These are phyloP conservation scores for Phytophthora hibernalis DNA, from an alignment of 352 stramenopile species.

Conservation along the genomic window DNA sequence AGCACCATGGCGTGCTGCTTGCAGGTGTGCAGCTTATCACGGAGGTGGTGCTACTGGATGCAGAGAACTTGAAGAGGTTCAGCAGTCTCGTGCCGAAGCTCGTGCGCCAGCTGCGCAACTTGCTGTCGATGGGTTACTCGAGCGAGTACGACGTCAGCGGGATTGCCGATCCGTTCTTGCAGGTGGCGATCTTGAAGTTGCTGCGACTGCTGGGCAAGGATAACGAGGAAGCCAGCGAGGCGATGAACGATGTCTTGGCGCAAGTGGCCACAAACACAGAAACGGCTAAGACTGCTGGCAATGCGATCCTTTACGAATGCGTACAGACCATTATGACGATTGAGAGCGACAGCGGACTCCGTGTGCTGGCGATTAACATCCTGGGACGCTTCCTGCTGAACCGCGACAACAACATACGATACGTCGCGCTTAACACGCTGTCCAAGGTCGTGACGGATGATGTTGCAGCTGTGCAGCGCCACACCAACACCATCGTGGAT, in stretches of 20 bases:
- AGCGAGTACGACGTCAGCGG: slow-evolving; percentile 98
- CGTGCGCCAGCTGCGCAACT: slow-evolving; percentile 93
- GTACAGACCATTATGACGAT: slow-evolving; percentile 99
- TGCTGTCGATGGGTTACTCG: slow-evolving; percentile 98
- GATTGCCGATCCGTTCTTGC: slow-evolving; percentile 99
- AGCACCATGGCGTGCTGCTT: slow-evolving; percentile 98
- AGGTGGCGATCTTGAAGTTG: slow-evolving; percentile 91
- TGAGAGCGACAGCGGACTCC: slow-evolving; percentile 96
- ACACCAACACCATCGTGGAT: slow-evolving; percentile 96
- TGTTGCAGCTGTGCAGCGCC: slow-evolving; percentile 95
- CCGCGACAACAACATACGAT: slow-evolving; percentile 99
- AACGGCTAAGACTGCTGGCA: slow-evolving; percentile 99
- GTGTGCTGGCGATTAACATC: slow-evolving; percentile 99
- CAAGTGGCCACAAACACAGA: slow-evolving; percentile 99
- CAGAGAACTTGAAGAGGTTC: slow-evolving; percentile 80
- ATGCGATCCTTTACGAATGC: slow-evolving; percentile 99
- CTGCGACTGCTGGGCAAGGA: slow-evolving; percentile 95
- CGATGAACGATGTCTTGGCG: slow-evolving; percentile 98
- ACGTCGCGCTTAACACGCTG: slow-evolving; percentile 99
- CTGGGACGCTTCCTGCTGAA: slow-evolving; percentile 99
- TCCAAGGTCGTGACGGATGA: slow-evolving; percentile 92
- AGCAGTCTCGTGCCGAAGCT: slow-evolving; percentile 78
- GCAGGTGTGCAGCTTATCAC: slow-evolving; percentile 97
- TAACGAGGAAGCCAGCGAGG: slow-evolving; percentile 94
- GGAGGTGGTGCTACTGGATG: slow-evolving; percentile 89